Percentiles rank a stretch among this genome's conserved stretches.
These are phyloP conservation scores for Vanrija sp. DNA, from an alignment of 1,284 basidiomycete species.

Conservation along the genomic window DNA sequence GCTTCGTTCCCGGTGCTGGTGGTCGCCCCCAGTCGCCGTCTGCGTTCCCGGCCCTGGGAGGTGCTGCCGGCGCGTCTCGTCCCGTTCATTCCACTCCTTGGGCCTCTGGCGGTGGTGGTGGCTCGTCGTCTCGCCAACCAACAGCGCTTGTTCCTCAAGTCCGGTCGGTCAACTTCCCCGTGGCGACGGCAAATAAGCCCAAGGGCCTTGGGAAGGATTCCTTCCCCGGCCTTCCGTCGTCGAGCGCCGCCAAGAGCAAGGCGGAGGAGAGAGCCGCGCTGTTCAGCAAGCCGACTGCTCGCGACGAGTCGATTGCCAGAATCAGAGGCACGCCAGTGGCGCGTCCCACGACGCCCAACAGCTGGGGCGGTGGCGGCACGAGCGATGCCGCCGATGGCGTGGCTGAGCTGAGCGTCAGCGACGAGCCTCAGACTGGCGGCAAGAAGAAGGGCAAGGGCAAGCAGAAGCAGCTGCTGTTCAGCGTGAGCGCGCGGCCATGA, in stretches of 20 bases:
- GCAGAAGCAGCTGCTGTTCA: slow-evolving; percentile 78
- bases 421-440: slow-evolving; percentile 4
- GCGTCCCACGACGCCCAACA: slow-evolving; percentile 42
- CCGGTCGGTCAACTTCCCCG: slow-evolving; percentile 40
- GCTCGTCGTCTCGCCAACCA: slow-evolving; percentile 31
- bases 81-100: slow-evolving; percentile 41
- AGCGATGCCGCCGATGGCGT: slow-evolving; percentile 34
- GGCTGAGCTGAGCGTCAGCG: slow-evolving; percentile 18
- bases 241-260: slow-evolving; percentile 35
- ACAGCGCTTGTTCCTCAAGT: slow-evolving; percentile 32
- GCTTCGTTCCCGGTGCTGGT: slow-evolving; percentile 38
- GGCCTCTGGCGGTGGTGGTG: slow-evolving; percentile 35
- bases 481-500: slow-evolving; percentile 44
- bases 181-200: slow-evolving; percentile 41
- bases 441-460: slow-evolving; percentile 65
- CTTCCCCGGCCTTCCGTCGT: slow-evolving; percentile 60
- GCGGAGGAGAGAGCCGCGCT: slow-evolving; percentile 40
- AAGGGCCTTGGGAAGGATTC: slow-evolving; percentile 52
- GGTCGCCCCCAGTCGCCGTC: slow-evolving; percentile 2
- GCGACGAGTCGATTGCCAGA: slow-evolving; percentile 64
- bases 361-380: slow-evolving; percentile 20
- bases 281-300: slow-evolving; percentile 55
- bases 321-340: slow-evolving; percentile 58
- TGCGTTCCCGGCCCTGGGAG: slow-evolving; percentile 39
- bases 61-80: slow-evolving; percentile 9